Percentiles rank a stretch among this genome's conserved stretches.
Conservation (phyloP, 306 rosid genomes). For the Citrullus mucosospermus region DNA sequence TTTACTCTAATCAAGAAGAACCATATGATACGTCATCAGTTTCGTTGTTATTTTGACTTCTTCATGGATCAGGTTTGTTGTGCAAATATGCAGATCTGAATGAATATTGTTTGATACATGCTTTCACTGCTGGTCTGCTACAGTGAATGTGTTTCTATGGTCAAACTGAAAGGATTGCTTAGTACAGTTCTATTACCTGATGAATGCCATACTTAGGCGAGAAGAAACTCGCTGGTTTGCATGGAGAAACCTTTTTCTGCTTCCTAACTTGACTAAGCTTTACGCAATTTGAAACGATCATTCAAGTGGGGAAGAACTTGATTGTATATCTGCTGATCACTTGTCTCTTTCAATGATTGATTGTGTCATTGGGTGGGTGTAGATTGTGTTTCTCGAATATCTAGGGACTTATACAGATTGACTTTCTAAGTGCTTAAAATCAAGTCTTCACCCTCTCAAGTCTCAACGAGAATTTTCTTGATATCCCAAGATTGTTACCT, state of each 20-base stretch:
- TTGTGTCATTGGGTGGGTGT: neutral
- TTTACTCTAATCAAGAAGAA: conserved; percentile 29
- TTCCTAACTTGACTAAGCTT: neutral
- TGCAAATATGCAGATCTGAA: neutral
- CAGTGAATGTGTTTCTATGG: neutral
- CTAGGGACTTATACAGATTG: neutral
- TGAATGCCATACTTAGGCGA: neutral
- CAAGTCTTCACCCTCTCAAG: neutral
- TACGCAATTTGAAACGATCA: neutral
- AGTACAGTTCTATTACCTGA: neutral
- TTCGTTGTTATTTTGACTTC: conserved; percentile 62
- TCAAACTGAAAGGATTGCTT: neutral
- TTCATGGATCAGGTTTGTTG: conserved; percentile 91
- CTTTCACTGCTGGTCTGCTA: neutral
- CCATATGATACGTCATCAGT: conserved; percentile 34
- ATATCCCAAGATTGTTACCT: neutral
- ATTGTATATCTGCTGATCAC: neutral
- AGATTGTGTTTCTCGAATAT: neutral
- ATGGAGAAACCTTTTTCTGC: neutral
- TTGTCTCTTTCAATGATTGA: neutral
- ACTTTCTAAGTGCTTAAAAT: neutral
- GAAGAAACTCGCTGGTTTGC: neutral
- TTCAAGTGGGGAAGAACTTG: neutral
- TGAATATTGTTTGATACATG: neutral
- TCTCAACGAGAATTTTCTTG: neutral